These are phyloP conservation scores for Coemansia sp. DNA, from an alignment of 192 early-diverging fungal species.

Conservation along the genomic window DNA sequence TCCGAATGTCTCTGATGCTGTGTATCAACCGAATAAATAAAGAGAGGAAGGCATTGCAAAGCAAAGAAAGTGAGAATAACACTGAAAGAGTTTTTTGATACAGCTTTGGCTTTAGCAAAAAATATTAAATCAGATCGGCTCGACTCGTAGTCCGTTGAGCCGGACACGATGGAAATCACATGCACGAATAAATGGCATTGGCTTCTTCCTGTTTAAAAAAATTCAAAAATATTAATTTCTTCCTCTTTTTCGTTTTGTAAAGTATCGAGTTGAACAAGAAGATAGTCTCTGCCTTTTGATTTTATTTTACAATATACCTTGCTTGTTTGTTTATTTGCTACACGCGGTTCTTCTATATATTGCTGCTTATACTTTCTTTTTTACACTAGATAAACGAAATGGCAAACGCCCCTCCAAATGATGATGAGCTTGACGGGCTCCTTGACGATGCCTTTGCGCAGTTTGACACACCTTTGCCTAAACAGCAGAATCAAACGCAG, in stretches of 20 bases:
- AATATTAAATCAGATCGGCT: background rate
- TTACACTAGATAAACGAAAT: conserved; percentile 16
- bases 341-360: too few species aligned
- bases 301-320: too few species aligned
- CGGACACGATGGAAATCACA: background rate
- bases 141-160: background rate
- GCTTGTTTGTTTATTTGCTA: background rate
- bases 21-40: background rate
- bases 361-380: background rate
- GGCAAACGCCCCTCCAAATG: conserved; percentile 48
- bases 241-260: background rate
- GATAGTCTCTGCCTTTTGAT: too few species aligned
- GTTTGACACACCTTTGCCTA: conserved; percentile 54
- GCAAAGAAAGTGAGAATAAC: background rate
- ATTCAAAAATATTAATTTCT: background rate
- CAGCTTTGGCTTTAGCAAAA: background rate
- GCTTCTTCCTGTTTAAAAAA: too few species aligned
- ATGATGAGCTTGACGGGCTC: conserved; percentile 69
- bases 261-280: too few species aligned
- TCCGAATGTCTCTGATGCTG: background rate
- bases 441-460: conserved; percentile 80
- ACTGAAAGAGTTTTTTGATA: background rate
- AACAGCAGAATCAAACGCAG: conserved; percentile 36
- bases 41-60: background rate
- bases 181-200: background rate